phyloP scores from a whole-genome alignment of 2,329 filamentous ascomycete species.

The Aspergillus tamarii region DNA sequence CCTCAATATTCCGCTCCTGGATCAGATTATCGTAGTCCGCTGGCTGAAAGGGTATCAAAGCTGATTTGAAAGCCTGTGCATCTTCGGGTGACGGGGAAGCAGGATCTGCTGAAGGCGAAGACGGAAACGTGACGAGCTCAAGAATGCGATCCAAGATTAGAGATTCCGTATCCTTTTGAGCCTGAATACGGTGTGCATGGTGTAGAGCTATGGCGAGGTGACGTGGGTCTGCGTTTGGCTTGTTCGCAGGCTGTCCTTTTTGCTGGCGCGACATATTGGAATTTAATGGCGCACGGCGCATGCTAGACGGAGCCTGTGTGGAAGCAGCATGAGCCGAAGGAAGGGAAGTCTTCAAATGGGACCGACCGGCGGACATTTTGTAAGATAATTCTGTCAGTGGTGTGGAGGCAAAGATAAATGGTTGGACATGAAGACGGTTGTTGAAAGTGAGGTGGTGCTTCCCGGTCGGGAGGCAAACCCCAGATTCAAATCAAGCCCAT shows the following conservation, averaged over 20 bases:
- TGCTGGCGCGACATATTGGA: constrained; percentile 32
- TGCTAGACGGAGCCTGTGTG: constrained; percentile 42
- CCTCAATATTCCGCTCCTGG: constrained; percentile 83
- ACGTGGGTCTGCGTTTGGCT: constrained; percentile 48
- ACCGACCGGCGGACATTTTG: constrained; percentile 43
- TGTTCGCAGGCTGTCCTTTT: constrained; percentile 31
- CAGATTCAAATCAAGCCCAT: constrained; percentile 1
- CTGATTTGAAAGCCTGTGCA: constrained; percentile 64
- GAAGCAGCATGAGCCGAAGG: constrained; percentile 45
- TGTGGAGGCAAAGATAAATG: background rate
- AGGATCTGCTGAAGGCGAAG: constrained; percentile 54
- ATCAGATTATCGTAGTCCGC: constrained; percentile 88
- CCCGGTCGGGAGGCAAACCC: constrained; percentile 6
- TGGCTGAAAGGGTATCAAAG: constrained; percentile 76
- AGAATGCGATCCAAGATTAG: constrained; percentile 74
- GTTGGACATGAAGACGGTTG: background rate
- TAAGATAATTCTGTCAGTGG: background rate
- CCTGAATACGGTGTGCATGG: constrained; percentile 80
- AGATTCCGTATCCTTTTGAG: constrained; percentile 76
- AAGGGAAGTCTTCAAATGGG: constrained; percentile 65
- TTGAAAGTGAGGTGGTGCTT: background rate
- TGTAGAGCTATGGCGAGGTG: constrained; percentile 70
- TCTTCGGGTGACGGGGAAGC: constrained; percentile 62
- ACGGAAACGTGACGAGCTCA: constrained; percentile 67
- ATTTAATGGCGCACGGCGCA: constrained; percentile 23